A percentile compares a stretch with the other conserved stretches of the same genome.
Evolutionary conservation across 2,329 filamentous ascomycete genomes (phyloP).

Genomic region (Sclerotinia subarctica): DNA sequence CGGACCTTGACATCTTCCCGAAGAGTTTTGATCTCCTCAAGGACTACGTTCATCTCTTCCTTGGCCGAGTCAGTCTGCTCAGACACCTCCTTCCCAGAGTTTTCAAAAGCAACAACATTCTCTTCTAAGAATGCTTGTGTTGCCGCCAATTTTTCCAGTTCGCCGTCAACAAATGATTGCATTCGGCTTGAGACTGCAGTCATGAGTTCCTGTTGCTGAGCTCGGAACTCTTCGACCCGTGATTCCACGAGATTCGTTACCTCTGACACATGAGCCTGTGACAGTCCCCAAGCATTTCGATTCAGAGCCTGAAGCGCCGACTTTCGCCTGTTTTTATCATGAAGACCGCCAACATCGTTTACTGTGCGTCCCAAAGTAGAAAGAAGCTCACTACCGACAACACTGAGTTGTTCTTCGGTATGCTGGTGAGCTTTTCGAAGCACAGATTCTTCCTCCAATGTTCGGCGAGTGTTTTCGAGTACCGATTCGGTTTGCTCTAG

Average conservation of each 20-base stretch:
- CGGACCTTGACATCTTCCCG: constrained; percentile 83
- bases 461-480: constrained; percentile 70
- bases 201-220: constrained; percentile 70
- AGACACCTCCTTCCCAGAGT: constrained; percentile 65
- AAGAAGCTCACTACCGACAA: constrained; percentile 72
- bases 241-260: constrained; percentile 75
- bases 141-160: constrained; percentile 66
- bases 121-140: constrained; percentile 69
- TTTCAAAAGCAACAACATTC: constrained; percentile 64
- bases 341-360: constrained; percentile 74
- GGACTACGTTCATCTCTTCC: constrained; percentile 83
- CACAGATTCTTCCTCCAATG: constrained; percentile 73
- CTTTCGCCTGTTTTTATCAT: constrained; percentile 81
- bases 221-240: constrained; percentile 68
- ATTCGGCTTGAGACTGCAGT: constrained; percentile 66
- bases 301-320: constrained; percentile 81
- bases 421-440: constrained; percentile 80
- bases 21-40: constrained; percentile 89
- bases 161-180: constrained; percentile 70
- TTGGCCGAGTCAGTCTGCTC: constrained; percentile 66
- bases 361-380: constrained; percentile 75
- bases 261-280: constrained; percentile 70
- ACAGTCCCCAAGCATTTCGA: constrained; percentile 71
- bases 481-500: constrained; percentile 87
- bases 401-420: constrained; percentile 74